phyloP scores from a whole-genome alignment of 2,329 filamentous ascomycete species.

The Pseudocercospora fijiensis region DNA sequence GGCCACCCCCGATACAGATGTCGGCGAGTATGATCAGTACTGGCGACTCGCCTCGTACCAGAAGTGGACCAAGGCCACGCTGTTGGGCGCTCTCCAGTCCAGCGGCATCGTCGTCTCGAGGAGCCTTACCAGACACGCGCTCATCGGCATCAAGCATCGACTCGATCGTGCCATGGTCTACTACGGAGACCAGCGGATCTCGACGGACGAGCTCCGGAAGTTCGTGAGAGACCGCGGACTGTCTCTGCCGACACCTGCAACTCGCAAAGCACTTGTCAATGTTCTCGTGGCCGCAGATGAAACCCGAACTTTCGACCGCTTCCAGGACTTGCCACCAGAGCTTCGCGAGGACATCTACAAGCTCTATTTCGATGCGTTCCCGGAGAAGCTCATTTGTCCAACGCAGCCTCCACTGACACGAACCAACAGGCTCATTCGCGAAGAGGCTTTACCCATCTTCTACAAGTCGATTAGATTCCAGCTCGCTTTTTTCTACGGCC shows the following conservation, averaged over 20 bases:
- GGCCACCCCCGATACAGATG: not conserved
- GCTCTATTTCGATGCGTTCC: constrained; percentile 6
- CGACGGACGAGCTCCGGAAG: not conserved
- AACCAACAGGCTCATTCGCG: constrained; percentile 5
- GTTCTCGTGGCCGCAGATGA: constrained; percentile 8
- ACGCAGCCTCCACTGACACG: constrained; percentile 15
- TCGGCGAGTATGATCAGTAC: constrained; percentile 7
- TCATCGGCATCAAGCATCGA: constrained; percentile 1
- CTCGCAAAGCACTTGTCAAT: not conserved
- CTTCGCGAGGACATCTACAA: constrained; percentile 12
- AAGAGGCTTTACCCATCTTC: constrained; percentile 11
- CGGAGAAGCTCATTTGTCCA: not conserved
- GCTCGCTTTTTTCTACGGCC: not conserved
- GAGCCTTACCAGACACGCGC: not conserved
- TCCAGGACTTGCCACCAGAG: constrained; percentile 14
- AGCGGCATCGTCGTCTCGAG: not conserved
- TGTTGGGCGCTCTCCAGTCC: not conserved
- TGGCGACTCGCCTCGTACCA: not conserved
- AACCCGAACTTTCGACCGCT: not conserved
- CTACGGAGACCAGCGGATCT: constrained; percentile 6
- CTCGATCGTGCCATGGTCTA: constrained; percentile 3
- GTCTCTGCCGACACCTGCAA: not conserved
- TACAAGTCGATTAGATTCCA: not conserved
- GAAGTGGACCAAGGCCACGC: not conserved
- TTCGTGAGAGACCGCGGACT: constrained; percentile 1